Evolutionary conservation across 1,284 basidiomycete species (phyloP).

Genomic region (Anthracocystis setariae): DNA sequence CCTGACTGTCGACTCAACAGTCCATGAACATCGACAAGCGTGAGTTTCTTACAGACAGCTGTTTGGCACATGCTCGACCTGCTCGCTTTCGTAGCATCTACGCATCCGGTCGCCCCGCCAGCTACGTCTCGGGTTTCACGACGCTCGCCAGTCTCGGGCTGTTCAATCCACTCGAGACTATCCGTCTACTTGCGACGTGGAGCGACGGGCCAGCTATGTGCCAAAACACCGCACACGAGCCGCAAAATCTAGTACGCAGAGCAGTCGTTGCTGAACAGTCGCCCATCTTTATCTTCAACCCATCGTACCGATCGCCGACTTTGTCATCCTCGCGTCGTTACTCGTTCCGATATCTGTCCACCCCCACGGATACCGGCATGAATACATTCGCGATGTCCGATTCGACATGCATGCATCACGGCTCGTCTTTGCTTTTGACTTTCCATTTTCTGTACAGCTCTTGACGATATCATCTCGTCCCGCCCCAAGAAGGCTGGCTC

Average conservation of each 20-base stretch:
- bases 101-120: neutral
- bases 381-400: neutral
- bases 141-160: too few species aligned
- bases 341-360: neutral
- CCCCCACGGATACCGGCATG: too few species aligned
- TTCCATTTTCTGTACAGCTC: constrained; percentile 43
- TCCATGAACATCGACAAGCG: constrained; percentile 63
- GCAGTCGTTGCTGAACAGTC: neutral
- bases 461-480: constrained; percentile 64
- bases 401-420: neutral
- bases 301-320: neutral
- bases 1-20: constrained; percentile 31
- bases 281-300: neutral
- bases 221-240: too few species aligned
- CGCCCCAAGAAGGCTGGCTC: constrained; percentile 58
- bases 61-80: neutral
- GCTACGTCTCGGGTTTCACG: neutral
- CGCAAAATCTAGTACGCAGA: neutral
- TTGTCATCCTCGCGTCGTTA: neutral
- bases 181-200: too few species aligned
- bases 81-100: neutral
- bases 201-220: too few species aligned
- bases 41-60: constrained; percentile 21
- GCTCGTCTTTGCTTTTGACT: constrained; percentile 7
- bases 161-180: too few species aligned